Conservation (phyloP, 164 flowering plant species). For the Sextonia rubra region DNA sequence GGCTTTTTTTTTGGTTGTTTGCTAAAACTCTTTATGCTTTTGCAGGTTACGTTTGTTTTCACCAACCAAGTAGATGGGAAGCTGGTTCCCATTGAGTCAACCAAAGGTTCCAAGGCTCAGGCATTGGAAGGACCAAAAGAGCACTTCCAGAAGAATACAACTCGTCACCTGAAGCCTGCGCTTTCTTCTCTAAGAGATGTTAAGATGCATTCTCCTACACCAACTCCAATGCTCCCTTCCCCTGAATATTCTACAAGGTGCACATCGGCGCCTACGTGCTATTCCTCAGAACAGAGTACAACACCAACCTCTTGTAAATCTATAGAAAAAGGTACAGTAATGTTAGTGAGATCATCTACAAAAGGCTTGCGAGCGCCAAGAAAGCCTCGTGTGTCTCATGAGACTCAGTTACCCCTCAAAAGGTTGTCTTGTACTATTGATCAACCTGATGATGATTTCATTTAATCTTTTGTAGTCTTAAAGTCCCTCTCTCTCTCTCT, state of each 20-base stretch:
- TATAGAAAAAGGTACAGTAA: slow-evolving; percentile 17
- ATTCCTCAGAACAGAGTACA: slow-evolving; percentile 20
- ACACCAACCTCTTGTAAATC: slow-evolving; percentile 21
- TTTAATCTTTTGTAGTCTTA: slow-evolving; percentile 13
- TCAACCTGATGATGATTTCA: slow-evolving; percentile 56
- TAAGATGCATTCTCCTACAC: slow-evolving; percentile 2
- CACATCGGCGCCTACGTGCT: slow-evolving; percentile 13
- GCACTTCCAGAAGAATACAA: slow-evolving; percentile 12
- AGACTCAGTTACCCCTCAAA: slow-evolving; percentile 42
- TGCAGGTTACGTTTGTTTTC: slow-evolving; percentile 94
- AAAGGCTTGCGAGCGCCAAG: slow-evolving; percentile 22
- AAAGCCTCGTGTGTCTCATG: slow-evolving; percentile 27
- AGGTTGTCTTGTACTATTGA: slow-evolving; percentile 30
- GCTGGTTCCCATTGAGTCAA: slow-evolving; percentile 76
- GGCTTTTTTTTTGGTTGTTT: neutral
- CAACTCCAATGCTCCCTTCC: slow-evolving; percentile 24
- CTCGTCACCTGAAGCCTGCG: slow-evolving; percentile 11
- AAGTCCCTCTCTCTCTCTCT: no score
- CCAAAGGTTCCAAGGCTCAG: slow-evolving; percentile 24
- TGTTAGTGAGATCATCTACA: slow-evolving; percentile 24
- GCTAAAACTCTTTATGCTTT: neutral
- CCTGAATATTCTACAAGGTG: slow-evolving; percentile 17
- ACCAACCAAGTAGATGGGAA: slow-evolving; percentile 95
- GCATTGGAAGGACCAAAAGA: slow-evolving; percentile 14
- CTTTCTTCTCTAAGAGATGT: slow-evolving; percentile 17